These are phyloP conservation scores for Acacia pycnantha DNA, from an alignment of 331 rosid species.

Conservation along the genomic window DNA sequence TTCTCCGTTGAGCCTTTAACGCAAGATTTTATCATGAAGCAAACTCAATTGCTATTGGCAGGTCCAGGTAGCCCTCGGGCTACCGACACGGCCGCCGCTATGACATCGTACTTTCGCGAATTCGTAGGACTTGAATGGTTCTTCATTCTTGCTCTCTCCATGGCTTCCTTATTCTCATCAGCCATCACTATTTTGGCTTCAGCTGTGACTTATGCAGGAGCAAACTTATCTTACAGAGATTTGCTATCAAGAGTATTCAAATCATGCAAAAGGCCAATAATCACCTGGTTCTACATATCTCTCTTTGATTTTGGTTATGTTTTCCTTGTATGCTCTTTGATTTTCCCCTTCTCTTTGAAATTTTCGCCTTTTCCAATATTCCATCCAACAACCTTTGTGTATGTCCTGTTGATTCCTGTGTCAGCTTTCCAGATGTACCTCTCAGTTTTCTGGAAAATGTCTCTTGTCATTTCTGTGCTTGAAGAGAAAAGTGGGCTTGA, in stretches of 20 bases:
- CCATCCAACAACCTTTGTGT: background rate
- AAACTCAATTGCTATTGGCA: background rate
- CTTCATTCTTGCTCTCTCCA: slow-evolving; percentile 22
- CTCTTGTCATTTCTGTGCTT: slow-evolving; percentile 29
- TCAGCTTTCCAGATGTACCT: background rate
- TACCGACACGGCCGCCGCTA: background rate
- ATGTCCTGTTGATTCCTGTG: background rate
- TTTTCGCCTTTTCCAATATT: background rate
- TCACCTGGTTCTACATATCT: slow-evolving; percentile 26
- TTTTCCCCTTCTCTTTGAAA: background rate
- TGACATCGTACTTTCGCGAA: background rate
- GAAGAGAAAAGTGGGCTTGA: slow-evolving; percentile 34
- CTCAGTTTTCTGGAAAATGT: slow-evolving; percentile 31
- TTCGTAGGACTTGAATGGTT: slow-evolving; percentile 15
- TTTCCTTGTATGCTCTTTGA: background rate
- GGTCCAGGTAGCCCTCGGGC: background rate
- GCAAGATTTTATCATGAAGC: background rate
- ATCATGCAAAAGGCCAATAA: background rate
- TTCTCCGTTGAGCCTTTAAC: background rate
- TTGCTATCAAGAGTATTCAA: slow-evolving; percentile 8
- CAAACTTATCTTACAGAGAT: background rate
- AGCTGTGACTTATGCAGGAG: background rate
- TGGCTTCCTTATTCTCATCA: slow-evolving; percentile 21
- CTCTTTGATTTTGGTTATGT: slow-evolving; percentile 23
- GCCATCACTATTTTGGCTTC: slow-evolving; percentile 24